These are phyloP conservation scores for Capsicum baccatum DNA, from an alignment of 257 asterid species.

Conservation along the genomic window DNA sequence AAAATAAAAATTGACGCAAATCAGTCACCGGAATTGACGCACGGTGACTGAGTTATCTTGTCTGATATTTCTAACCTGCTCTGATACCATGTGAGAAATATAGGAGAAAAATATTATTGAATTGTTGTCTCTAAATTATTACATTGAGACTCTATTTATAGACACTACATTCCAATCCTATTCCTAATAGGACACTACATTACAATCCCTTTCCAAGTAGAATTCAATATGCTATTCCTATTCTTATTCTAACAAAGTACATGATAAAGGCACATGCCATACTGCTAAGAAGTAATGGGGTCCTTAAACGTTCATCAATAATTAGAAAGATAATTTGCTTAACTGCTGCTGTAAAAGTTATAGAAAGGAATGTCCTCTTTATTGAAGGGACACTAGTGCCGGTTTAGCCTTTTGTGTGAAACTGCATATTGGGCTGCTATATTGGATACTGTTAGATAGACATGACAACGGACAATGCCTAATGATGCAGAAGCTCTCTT, in stretches of 20 bases:
- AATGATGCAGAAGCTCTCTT: neutral
- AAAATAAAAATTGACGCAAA: no score
- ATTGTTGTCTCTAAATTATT: no score
- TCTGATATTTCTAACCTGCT: no score
- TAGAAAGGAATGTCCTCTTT: neutral
- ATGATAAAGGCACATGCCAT: constrained; percentile 11
- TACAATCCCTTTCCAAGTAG: no score
- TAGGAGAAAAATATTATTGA: no score
- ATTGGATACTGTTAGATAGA: neutral
- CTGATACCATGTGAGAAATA: no score
- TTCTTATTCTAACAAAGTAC: neutral
- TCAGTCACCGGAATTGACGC: no score
- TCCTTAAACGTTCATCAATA: neutral
- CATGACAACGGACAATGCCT: neutral
- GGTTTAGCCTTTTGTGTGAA: neutral
- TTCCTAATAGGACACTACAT: no score
- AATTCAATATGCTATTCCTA: no score
- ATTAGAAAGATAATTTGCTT: neutral
- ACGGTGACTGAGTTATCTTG: no score
- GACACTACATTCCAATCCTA: no score
- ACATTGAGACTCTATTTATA: no score
- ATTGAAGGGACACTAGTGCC: neutral
- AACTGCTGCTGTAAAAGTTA: neutral
- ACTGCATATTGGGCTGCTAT: neutral
- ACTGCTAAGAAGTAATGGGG: neutral